Evolutionary conservation across 768 basidiomycete species (phyloP).

Genomic region (Tricholoma sp.): DNA sequence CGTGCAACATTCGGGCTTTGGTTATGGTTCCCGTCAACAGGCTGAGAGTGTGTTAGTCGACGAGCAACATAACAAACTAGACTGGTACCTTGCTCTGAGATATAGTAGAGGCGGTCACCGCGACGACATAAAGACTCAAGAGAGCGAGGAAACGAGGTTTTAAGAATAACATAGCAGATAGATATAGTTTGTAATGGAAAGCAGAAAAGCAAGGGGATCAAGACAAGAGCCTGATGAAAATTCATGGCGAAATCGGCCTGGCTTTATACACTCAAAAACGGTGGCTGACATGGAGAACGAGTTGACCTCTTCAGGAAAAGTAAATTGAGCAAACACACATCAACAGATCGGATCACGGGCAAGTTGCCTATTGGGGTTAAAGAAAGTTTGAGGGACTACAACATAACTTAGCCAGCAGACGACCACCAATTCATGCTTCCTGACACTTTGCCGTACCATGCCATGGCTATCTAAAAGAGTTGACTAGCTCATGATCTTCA

Average conservation of each 20-base stretch:
- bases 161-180: background rate
- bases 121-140: constrained; percentile 3
- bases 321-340: no score
- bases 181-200: background rate
- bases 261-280: background rate
- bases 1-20: background rate
- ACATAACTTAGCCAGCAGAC: no score
- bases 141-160: constrained; percentile 5
- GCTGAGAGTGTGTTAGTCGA: background rate
- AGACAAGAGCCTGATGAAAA: background rate
- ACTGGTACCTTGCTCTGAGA: background rate
- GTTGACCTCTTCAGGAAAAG: no score
- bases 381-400: no score
- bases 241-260: background rate
- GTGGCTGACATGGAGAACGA: background rate
- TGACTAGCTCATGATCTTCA: background rate
- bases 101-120: background rate
- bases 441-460: background rate
- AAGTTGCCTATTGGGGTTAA: no score
- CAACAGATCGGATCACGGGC: no score
- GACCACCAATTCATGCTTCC: no score
- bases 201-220: background rate
- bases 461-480: background rate
- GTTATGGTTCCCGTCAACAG: no score
- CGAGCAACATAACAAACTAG: background rate